Percentiles rank a stretch among this genome's conserved stretches.
Evolutionary conservation across 2,329 filamentous ascomycete genomes (phyloP).

Genomic region (Aspergillus vadensis): DNA sequence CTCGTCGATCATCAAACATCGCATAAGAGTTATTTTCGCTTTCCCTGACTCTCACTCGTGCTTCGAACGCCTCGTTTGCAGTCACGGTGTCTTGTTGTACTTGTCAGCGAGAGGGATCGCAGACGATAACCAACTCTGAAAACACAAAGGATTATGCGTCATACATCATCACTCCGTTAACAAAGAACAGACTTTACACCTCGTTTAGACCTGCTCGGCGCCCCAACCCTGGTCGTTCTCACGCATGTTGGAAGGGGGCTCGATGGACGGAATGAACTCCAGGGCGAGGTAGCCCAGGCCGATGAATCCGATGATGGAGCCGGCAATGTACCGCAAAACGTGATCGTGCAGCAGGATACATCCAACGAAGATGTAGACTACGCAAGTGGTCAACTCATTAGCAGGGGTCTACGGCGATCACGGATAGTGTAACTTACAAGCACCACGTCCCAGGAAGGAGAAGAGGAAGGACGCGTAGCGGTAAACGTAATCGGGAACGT

Average conservation of each 20-base stretch:
- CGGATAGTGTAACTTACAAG: constrained; percentile 67
- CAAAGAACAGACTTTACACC: not conserved
- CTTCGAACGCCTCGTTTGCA: constrained; percentile 2
- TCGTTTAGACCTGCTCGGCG: constrained; percentile 69
- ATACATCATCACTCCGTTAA: not conserved
- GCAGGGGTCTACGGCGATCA: not conserved
- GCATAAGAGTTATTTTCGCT: constrained; percentile 11
- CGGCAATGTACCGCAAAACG: constrained; percentile 72
- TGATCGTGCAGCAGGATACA: constrained; percentile 73
- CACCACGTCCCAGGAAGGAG: constrained; percentile 91
- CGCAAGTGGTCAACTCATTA: constrained; percentile 2
- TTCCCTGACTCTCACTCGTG: constrained; percentile 2
- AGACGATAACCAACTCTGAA: not conserved
- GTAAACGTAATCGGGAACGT: constrained; percentile 88
- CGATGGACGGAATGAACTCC: constrained; percentile 77
- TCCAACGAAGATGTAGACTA: constrained; percentile 96
- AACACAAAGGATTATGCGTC: constrained; percentile 5
- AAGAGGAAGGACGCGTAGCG: constrained; percentile 98
- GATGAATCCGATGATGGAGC: constrained; percentile 73
- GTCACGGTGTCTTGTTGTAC: not conserved
- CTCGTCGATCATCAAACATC: constrained; percentile 27
- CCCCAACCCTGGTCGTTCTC: constrained; percentile 76
- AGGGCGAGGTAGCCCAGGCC: constrained; percentile 76
- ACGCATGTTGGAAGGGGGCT: constrained; percentile 79
- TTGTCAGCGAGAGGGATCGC: not conserved